Conservation (phyloP, 495 filamentous ascomycete species). For the Xylaria flabelliformis region DNA sequence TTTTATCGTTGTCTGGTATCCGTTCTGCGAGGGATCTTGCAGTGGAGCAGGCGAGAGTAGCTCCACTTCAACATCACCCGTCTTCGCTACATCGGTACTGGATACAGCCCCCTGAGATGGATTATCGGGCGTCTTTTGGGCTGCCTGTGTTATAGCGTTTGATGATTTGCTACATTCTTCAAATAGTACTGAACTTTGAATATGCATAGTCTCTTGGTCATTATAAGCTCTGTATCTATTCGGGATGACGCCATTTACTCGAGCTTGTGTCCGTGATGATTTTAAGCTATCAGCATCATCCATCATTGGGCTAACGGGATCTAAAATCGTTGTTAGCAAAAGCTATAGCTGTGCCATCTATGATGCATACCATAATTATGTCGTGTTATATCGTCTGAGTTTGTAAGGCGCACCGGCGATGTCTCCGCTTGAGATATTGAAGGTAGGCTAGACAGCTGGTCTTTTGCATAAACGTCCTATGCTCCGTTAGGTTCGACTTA, state of each 20-base stretch:
- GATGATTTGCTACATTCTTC: not conserved
- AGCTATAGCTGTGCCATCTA: not conserved
- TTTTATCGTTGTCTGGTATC: not conserved
- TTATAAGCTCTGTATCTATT: not conserved
- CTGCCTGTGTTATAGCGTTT: not conserved
- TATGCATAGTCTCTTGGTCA: not conserved
- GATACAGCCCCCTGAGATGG: no score
- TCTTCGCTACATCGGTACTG: not conserved
- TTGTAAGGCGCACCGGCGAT: no score
- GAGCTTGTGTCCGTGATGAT: not conserved
- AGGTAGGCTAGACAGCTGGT: no score
- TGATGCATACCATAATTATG: not conserved
- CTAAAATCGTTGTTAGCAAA: not conserved
- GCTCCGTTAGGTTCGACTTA: not conserved
- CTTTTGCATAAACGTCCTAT: not conserved
- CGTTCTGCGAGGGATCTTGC: not conserved
- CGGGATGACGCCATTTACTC: not conserved
- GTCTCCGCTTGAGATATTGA: no score
- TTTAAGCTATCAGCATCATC: not conserved
- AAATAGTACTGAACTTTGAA: not conserved
- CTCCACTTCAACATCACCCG: not conserved
- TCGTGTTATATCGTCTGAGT: not conserved
- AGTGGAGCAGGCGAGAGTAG: not conserved
- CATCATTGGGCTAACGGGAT: no score
- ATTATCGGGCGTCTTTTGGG: not conserved